Evolutionary conservation across 1,284 basidiomycete genomes (phyloP).

Genomic region (Ustilago cynodontis): DNA sequence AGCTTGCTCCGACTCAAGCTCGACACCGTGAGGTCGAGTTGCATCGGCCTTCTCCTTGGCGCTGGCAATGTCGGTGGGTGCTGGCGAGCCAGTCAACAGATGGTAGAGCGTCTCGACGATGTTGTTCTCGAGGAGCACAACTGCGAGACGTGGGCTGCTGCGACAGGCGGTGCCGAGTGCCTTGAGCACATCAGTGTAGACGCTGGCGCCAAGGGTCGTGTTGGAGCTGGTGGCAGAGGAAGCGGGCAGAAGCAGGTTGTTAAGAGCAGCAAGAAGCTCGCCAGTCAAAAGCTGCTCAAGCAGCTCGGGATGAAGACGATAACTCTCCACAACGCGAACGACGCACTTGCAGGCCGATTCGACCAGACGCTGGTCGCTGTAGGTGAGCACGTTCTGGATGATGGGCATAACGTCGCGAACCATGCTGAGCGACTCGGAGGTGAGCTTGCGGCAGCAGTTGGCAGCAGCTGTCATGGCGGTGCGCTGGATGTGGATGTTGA

Average conservation of each 20-base stretch:
- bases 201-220: slow-evolving; percentile 51
- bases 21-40: slow-evolving; percentile 28
- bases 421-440: slow-evolving; percentile 50
- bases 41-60: slow-evolving; percentile 22
- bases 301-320: slow-evolving; percentile 52
- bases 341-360: slow-evolving; percentile 68
- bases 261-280: slow-evolving; percentile 56
- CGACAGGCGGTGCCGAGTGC: slow-evolving; percentile 61
- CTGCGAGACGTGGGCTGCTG: slow-evolving; percentile 57
- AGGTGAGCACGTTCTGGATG: slow-evolving; percentile 63
- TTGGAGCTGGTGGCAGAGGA: slow-evolving; percentile 46
- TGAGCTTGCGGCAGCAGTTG: slow-evolving; percentile 66
- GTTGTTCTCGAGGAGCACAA: slow-evolving; percentile 63
- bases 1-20: slow-evolving; percentile 43
- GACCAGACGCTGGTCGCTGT: slow-evolving; percentile 66
- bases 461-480: slow-evolving; percentile 67
- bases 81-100: slow-evolving; percentile 65
- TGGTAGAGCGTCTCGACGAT: slow-evolving; percentile 66
- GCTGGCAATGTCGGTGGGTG: slow-evolving; percentile 35
- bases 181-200: slow-evolving; percentile 65
- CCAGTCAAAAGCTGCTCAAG: slow-evolving; percentile 60
- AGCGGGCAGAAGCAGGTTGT: slow-evolving; percentile 58
- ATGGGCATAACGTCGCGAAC: slow-evolving; percentile 63
- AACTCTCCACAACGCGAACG: slow-evolving; percentile 63
- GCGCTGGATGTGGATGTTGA: slow-evolving; percentile 69